Conservation (phyloP, 129 eudicot species). For the Flaveria bidentis region DNA sequence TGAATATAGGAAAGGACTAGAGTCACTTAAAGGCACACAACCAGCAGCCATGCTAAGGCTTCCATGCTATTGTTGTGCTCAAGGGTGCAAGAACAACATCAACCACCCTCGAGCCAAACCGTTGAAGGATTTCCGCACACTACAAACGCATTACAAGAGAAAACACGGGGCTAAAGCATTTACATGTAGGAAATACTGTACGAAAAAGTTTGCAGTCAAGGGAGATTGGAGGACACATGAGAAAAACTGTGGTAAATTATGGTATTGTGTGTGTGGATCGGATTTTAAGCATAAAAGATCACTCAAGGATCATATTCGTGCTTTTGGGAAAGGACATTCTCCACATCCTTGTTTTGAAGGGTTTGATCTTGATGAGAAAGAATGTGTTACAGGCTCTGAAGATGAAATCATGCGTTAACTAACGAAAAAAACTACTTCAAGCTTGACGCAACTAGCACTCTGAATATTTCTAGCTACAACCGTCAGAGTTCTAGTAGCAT, state of each 20-base stretch:
- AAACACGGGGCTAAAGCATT: conserved; percentile 86
- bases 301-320: conserved; percentile 86
- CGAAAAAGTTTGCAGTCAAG: conserved; percentile 82
- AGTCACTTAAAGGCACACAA: conserved; percentile 85
- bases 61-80: conserved; percentile 92
- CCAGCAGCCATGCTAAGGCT: conserved; percentile 93
- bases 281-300: conserved; percentile 96
- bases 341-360: conserved; percentile 74
- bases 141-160: conserved; percentile 93
- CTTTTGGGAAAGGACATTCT: conserved; percentile 83
- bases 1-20: conserved; percentile 82
- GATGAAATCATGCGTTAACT: conserved; percentile 41
- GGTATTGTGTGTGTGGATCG: conserved; percentile 95
- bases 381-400: conserved; percentile 65
- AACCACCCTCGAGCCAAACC: conserved; percentile 95
- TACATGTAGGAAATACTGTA: conserved; percentile 70
- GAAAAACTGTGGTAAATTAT: conserved; percentile 89
- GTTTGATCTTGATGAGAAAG: conserved; percentile 65
- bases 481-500: conserved; percentile 38
- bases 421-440: neutral
- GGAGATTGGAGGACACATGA: conserved; percentile 98
- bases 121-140: conserved; percentile 86
- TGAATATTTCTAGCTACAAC: conserved; percentile 32
- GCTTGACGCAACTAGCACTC: conserved; percentile 42
- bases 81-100: conserved; percentile 94